Conservation (phyloP, 257 asterid species). For the Petunia secreta region DNA sequence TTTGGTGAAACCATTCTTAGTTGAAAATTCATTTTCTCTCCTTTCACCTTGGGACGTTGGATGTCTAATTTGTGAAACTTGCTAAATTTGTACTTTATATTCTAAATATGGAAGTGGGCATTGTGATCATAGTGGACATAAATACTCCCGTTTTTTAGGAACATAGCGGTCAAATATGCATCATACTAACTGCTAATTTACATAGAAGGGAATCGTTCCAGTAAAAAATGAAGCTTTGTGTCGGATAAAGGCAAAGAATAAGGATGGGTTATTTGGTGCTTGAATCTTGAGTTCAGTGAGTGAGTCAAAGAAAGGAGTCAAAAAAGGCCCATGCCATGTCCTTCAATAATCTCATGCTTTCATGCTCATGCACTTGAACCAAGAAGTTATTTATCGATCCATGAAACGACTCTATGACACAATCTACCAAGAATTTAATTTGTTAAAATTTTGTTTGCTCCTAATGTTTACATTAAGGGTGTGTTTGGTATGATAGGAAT, state of each 20-base stretch:
- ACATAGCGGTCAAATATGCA: not conserved
- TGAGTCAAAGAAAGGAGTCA: slow-evolving; percentile 49
- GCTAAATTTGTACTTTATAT: not conserved
- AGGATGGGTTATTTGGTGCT: slow-evolving; percentile 38
- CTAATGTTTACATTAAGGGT: too few relatives aligned
- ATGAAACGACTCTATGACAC: slow-evolving; percentile 22
- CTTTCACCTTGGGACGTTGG: not conserved
- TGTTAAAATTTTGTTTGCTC: too few relatives aligned
- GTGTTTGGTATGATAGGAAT: too few relatives aligned
- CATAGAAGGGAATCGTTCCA: not conserved
- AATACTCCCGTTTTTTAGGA: not conserved
- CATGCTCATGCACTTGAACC: slow-evolving; percentile 21
- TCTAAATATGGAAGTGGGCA: not conserved
- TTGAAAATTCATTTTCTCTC: too few relatives aligned
- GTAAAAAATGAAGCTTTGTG: slow-evolving; percentile 34
- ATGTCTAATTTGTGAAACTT: not conserved
- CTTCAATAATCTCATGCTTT: slow-evolving; percentile 22
- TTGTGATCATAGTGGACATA: not conserved
- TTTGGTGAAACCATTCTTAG: too few relatives aligned
- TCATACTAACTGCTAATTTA: not conserved
- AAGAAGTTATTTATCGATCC: slow-evolving; percentile 7
- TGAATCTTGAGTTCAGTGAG: slow-evolving; percentile 46
- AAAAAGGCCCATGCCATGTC: slow-evolving; percentile 49
- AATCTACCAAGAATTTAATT: not conserved
- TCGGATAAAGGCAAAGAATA: slow-evolving; percentile 38